Percentiles rank a stretch among this genome's conserved stretches.
Conservation (phyloP, 768 basidiomycete genomes). For the Rhodosporidiobolus sp. region DNA sequence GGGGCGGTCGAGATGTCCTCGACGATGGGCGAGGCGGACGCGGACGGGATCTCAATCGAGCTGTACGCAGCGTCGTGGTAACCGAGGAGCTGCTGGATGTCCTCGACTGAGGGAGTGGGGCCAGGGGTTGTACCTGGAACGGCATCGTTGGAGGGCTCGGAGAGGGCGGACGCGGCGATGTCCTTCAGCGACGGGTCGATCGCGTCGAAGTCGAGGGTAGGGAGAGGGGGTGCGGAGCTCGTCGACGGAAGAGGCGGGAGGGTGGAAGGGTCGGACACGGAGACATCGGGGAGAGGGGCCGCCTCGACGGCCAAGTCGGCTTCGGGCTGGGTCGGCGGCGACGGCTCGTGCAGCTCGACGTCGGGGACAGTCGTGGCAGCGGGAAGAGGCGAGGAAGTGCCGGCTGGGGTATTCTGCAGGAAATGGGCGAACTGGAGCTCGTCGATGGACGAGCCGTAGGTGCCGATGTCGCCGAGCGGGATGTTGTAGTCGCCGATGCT, state of each 20-base stretch:
- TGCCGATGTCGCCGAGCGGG: slow-evolving; percentile 24
- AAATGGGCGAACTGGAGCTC: slow-evolving; percentile 13
- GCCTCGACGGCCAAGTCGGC: not conserved
- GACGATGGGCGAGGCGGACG: not conserved
- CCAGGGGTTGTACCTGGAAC: too few relatives aligned
- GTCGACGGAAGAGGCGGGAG: not conserved
- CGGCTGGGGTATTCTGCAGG: not conserved
- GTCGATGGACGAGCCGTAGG: slow-evolving; percentile 9
- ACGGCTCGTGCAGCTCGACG: not conserved
- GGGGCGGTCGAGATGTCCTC: not conserved
- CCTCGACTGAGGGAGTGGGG: not conserved
- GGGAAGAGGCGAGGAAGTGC: not conserved
- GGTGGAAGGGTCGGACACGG: not conserved
- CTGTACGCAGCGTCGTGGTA: not conserved
- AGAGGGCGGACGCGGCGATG: not conserved
- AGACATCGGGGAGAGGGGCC: not conserved
- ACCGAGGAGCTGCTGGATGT: slow-evolving; percentile 8
- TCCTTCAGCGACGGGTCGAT: slow-evolving; percentile 18
- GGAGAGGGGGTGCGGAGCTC: not conserved
- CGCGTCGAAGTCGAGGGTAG: not conserved
- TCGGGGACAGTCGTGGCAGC: not conserved
- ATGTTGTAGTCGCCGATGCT: slow-evolving; percentile 15
- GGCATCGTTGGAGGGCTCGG: too few relatives aligned
- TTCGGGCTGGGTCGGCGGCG: not conserved
- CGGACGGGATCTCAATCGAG: not conserved